phyloP scores from a whole-genome alignment of 352 stramenopile species.

The Phytophthora capsici region DNA sequence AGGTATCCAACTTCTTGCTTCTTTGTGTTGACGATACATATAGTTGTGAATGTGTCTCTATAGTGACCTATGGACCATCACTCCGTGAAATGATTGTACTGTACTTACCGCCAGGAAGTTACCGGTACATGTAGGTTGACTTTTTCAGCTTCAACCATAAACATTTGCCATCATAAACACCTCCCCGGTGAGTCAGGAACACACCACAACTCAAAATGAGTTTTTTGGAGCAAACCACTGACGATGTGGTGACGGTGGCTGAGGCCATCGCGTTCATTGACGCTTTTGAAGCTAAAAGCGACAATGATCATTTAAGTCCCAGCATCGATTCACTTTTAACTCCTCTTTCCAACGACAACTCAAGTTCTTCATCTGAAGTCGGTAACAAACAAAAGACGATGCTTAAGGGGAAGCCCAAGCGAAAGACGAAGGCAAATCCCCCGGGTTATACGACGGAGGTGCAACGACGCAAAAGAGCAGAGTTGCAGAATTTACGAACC shows the following conservation, averaged over 20 bases:
- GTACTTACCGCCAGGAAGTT: too few species aligned
- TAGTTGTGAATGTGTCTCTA: too few species aligned
- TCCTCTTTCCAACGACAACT: too few species aligned
- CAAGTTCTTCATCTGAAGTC: too few species aligned
- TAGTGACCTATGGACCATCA: too few species aligned
- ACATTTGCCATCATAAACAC: constrained; percentile 7
- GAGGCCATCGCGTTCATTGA: constrained; percentile 25
- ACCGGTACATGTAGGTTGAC: too few species aligned
- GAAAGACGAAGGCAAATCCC: constrained; percentile 10
- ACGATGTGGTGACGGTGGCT: constrained; percentile 5
- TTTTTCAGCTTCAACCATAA: too few species aligned
- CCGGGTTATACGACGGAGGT: constrained; percentile 26
- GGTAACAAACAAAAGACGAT: not conserved
- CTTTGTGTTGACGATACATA: too few species aligned
- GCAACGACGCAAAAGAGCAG: constrained; percentile 27
- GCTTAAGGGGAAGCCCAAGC: not conserved
- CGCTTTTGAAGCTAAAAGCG: constrained; percentile 8
- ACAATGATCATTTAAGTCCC: not conserved
- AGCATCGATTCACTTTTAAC: not conserved
- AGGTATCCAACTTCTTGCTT: too few species aligned
- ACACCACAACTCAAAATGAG: constrained; percentile 15
- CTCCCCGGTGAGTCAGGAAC: not conserved
- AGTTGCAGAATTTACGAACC: constrained; percentile 27
- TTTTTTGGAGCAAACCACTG: constrained; percentile 5
- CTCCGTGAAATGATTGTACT: too few species aligned